These are phyloP conservation scores for Termitomyces sp. DNA, from an alignment of 768 basidiomycete genomes.

Conservation along the genomic window DNA sequence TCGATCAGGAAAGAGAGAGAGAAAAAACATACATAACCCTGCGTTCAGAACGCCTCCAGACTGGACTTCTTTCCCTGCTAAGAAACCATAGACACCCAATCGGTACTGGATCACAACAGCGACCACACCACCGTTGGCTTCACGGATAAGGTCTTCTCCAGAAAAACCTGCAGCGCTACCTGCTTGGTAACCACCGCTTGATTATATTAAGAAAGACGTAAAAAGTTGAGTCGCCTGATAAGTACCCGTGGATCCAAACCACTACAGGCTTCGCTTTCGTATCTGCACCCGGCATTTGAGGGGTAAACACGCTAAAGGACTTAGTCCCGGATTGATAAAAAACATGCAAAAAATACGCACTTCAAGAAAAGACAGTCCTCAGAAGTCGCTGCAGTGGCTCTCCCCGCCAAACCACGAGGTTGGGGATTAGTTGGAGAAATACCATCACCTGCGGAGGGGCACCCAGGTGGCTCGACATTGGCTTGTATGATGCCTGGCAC, in stretches of 20 bases:
- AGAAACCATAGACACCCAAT: constrained; percentile 39
- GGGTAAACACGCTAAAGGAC: constrained; percentile 26
- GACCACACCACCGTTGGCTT: constrained; percentile 27
- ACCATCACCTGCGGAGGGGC: constrained; percentile 24
- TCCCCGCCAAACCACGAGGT: constrained; percentile 1
- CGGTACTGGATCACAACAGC: constrained; percentile 38
- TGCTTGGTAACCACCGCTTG: constrained; percentile 25
- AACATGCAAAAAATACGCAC: constrained; percentile 13
- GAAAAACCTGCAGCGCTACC: constrained; percentile 22
- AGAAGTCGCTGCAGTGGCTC: constrained; percentile 9
- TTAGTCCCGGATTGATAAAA: neutral
- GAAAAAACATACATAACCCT: constrained; percentile 33
- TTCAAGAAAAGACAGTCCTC: constrained; percentile 40
- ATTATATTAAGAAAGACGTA: neutral
- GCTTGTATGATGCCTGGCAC: constrained; percentile 25
- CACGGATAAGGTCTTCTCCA: constrained; percentile 30
- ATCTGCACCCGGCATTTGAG: constrained; percentile 20
- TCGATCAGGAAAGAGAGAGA: neutral
- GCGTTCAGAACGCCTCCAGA: constrained; percentile 38
- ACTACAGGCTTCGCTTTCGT: constrained; percentile 28
- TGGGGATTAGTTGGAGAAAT: constrained; percentile 26
- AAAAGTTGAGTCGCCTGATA: neutral
- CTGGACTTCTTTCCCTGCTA: constrained; percentile 37
- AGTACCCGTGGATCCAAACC: constrained; percentile 39
- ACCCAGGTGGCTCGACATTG: constrained; percentile 22